Evolutionary conservation across 805 yeast genomes (phyloP), one percentile per base, ranked within the genome.

Genomic region (Wickerhamiella bombiphila): DNA sequence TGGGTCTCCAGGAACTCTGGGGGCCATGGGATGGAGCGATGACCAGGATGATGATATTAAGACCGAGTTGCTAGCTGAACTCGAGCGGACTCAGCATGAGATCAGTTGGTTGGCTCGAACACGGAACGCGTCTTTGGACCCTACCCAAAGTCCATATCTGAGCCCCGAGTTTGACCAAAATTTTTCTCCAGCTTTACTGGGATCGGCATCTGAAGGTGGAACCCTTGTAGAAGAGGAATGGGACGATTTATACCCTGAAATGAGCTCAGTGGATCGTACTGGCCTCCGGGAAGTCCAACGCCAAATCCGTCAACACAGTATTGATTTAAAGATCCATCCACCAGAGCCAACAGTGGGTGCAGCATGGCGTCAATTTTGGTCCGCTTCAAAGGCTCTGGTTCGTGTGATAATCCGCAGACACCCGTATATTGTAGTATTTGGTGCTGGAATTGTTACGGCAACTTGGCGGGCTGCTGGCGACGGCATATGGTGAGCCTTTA

Each of bases 41-140:
- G 26, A 22, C 26, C 26, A 22, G 26, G 26, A 13, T 8, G 26
- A 22, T 8, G 26, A 13, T 9, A 8, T 22, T 22, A 9, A 14
- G 32, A 8, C 9, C 8, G 32, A 8, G 9, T 13, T 29, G 9
- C 16, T 37, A 38, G 47, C 47, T 22, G 50, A 49, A 39, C 50
- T 51, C 24, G 37, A 39, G 8, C 34, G 37, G 8, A 35, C 52
- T 3, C 57, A 51, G 39, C 48, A 45, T 15, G 45, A 47, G 36
- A 40, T 53, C 3, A 45, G 43, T 32, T 45, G 34, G 34, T 39
- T 52, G 9, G 57, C 57, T 5, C 50, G 57, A 11, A 34, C 49
- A 4, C 53, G 50, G 24, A 53, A 53, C 37, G 55, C 54, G 11
- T 36, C 45, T 5, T 39, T 50, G 15, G n/a, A n/a, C 22, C 24